A percentile compares a stretch with the other conserved stretches of the same genome.
Conservation (phyloP, 805 yeast species). For the Yarrowia sp. region DNA sequence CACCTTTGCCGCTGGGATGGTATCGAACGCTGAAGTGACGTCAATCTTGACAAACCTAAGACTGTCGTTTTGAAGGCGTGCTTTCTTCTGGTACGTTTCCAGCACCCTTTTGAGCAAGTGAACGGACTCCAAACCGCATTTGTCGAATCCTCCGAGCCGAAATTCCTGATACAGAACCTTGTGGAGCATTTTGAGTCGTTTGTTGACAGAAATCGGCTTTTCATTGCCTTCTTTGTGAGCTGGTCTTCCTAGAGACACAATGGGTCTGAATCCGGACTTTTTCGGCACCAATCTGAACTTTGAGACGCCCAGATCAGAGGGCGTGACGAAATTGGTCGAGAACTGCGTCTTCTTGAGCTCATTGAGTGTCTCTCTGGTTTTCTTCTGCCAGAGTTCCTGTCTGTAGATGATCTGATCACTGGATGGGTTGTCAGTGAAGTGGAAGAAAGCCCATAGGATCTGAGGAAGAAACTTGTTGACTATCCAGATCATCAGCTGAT, state of each 20-base stretch:
- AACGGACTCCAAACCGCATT: not conserved
- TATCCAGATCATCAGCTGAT: constrained; percentile 1
- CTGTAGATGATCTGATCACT: constrained; percentile 2
- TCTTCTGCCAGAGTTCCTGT: not conserved
- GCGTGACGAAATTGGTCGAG: not conserved
- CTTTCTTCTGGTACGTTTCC: not conserved
- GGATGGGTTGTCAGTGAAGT: constrained; percentile 10
- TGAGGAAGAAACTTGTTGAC: not conserved
- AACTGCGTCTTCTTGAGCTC: not conserved
- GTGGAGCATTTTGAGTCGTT: not conserved
- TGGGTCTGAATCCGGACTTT: constrained; percentile 9
- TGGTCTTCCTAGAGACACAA: constrained; percentile 18
- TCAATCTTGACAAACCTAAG: constrained; percentile 33
- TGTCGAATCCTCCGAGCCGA: not conserved
- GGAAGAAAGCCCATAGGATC: not conserved
- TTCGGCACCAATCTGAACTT: constrained; percentile 30
- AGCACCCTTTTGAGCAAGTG: not conserved
- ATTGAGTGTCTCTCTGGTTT: not conserved
- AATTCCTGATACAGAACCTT: constrained; percentile 22
- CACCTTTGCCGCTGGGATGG: constrained; percentile 13
- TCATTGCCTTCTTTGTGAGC: not conserved
- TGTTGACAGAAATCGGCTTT: not conserved
- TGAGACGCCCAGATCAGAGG: constrained; percentile 16
- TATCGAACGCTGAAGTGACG: constrained; percentile 16
- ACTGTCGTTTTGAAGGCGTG: not conserved